These are phyloP conservation scores for Amesomyces nigricolor DNA, from an alignment of 2,329 filamentous ascomycete genomes.

Conservation along the genomic window DNA sequence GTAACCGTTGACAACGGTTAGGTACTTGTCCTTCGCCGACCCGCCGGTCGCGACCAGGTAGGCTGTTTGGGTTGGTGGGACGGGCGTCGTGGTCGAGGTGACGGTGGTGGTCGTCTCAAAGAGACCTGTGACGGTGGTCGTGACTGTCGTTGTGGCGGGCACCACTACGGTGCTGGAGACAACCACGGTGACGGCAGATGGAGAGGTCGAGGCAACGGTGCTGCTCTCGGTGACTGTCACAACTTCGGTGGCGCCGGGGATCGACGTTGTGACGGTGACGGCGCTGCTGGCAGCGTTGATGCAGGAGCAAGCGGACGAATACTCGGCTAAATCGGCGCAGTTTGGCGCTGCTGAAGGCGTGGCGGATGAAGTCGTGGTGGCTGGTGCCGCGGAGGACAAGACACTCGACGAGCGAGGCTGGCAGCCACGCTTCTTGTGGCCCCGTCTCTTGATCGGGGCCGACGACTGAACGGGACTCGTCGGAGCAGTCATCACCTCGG, in stretches of 20 bases:
- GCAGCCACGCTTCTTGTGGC: not conserved
- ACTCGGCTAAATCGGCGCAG: conserved; percentile 1
- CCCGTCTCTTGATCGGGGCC: not conserved
- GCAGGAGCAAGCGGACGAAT: conserved; percentile 4
- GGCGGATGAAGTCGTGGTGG: not conserved
- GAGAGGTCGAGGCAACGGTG: not conserved
- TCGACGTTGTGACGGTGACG: not conserved
- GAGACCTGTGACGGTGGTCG: not conserved
- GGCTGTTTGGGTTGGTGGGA: too few relatives aligned
- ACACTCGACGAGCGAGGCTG: not conserved
- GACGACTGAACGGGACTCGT: not conserved
- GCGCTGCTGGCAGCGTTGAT: not conserved
- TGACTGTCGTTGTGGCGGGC: not conserved
- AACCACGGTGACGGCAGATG: too few relatives aligned
- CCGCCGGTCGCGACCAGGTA: too few relatives aligned
- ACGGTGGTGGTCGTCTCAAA: conserved; percentile 30
- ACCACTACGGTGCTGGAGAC: not conserved
- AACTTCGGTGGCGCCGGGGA: not conserved
- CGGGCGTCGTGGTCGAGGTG: conserved; percentile 20
- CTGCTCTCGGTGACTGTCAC: not conserved
- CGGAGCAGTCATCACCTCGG: not conserved
- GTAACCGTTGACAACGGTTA: too few relatives aligned
- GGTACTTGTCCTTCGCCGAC: too few relatives aligned
- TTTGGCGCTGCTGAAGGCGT: conserved; percentile 2
- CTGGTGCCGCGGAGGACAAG: too few relatives aligned